Conservation (phyloP, 129 eudicot species). For the Flaveria ramosissima region DNA sequence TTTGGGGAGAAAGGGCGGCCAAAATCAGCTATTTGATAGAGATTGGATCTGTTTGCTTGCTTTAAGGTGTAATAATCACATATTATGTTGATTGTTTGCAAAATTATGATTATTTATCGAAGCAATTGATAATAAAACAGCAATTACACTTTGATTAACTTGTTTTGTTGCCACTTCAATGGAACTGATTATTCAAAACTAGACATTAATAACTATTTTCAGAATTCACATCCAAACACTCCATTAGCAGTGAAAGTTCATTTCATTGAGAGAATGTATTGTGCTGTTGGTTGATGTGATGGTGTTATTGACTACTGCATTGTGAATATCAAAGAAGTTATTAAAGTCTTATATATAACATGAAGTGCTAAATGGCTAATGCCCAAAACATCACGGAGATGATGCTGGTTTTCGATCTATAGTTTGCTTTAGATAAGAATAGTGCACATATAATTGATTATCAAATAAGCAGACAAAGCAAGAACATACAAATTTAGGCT, state of each 20-base stretch:
- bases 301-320: not conserved
- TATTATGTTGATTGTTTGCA: not conserved
- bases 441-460: not conserved
- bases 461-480: not conserved
- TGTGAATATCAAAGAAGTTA: not conserved
- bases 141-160: not conserved
- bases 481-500: slow-evolving; percentile 6
- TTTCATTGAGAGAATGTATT: not conserved
- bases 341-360: not conserved
- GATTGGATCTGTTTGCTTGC: slow-evolving; percentile 10
- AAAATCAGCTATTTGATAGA: not conserved
- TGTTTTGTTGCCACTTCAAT: not conserved
- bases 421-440: not conserved
- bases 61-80: not conserved
- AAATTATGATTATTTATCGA: not conserved
- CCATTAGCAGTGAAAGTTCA: not conserved
- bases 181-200: not conserved
- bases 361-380: not conserved
- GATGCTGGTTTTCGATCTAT: not conserved
- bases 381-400: not conserved
- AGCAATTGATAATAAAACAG: not conserved
- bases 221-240: not conserved
- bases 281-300: not conserved
- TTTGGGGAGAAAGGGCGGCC: not conserved
- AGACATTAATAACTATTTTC: not conserved